phyloP scores from a whole-genome alignment of 2,329 filamentous ascomycete genomes.

The Beauveria asiatica region DNA sequence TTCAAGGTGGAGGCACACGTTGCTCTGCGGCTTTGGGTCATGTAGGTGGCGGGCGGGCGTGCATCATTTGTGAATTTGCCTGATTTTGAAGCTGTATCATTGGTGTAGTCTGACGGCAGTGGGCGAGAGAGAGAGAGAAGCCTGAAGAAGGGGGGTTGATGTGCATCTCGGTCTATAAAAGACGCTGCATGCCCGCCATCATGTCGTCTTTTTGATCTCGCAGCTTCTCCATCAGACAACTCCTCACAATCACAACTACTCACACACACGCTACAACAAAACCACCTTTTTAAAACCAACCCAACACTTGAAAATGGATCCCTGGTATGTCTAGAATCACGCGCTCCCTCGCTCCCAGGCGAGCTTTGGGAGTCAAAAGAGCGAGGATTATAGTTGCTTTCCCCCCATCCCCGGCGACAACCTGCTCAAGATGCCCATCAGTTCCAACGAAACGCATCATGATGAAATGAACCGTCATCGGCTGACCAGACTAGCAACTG shows the following conservation, averaged over 20 bases:
- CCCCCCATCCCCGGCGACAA: not conserved
- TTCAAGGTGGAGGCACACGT: conserved; percentile 5
- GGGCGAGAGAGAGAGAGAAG: not conserved
- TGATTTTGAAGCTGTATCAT: not conserved
- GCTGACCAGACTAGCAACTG: conserved; percentile 14
- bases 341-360: not conserved
- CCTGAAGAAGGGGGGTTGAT: not conserved
- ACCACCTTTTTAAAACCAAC: not conserved
- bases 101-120: not conserved
- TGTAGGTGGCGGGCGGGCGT: not conserved
- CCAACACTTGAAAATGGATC: conserved; percentile 5
- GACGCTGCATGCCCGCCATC: not conserved
- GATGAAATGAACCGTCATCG: not conserved
- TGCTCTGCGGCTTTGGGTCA: not conserved
- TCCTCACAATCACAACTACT: not conserved
- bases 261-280: not conserved
- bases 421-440: not conserved
- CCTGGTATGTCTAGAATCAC: conserved; percentile 2
- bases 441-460: too few relatives aligned
- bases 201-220: not conserved
- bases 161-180: conserved; percentile 2
- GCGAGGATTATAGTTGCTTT: not conserved
- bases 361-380: not conserved
- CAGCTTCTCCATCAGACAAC: not conserved
- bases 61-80: conserved; percentile 6